Base-by-base conservation (phyloP, 805 yeast species). In the Cyberlindnera mycetangii region DNA sequence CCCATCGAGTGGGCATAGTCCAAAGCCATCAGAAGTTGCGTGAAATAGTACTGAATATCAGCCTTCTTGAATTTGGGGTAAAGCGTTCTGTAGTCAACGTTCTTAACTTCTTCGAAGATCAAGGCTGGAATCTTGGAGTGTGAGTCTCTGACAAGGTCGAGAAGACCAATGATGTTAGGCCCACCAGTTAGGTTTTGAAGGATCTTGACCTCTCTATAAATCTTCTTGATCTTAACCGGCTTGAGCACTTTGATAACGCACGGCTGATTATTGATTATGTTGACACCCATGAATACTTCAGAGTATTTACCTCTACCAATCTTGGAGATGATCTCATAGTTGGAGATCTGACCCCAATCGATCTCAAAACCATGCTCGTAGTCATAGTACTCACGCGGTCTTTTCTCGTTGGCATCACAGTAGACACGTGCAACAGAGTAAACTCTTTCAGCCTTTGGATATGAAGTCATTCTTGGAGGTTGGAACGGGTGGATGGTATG, bases 1-100 rank as follows among this genome's bases (percentile, higher is more conserved):
- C 97, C 97, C 89, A 85, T 85, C 11, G 96, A 86, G 66, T 90
- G 97, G 32, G 90, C 82, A 63, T 78, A 90, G 61, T 90, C 96
- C 54, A 90, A 72, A 11, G 97, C 97, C 55, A 77, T 81, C 50
- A 90, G 72, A 44, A 89, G 70, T 65, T 88, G 88, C 50, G 78
- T 79, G 75, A 89, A 85, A 64, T 90, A 89, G 69, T 74, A 88
- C 54, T 89, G 84, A 51, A 89, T 80, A 59, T 90, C 97, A 39
- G 69, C 58, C 53, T 81, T 83, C 15, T 85, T 74, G 57, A 90
- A 81, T 53, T 81, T 82, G 21, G 96, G 85, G 65, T 89, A 90
- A 47, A 90, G 71, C 7, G 80, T 73, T 49, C 96, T 74, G 66
- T 88, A 88, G 62, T 89, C 96, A 25, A 81, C 78, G 64, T 90